A percentile compares a stretch with the other conserved stretches of the same genome.
Conservation (phyloP, 2,329 filamentous ascomycete species). For the Fusarium sp. region DNA sequence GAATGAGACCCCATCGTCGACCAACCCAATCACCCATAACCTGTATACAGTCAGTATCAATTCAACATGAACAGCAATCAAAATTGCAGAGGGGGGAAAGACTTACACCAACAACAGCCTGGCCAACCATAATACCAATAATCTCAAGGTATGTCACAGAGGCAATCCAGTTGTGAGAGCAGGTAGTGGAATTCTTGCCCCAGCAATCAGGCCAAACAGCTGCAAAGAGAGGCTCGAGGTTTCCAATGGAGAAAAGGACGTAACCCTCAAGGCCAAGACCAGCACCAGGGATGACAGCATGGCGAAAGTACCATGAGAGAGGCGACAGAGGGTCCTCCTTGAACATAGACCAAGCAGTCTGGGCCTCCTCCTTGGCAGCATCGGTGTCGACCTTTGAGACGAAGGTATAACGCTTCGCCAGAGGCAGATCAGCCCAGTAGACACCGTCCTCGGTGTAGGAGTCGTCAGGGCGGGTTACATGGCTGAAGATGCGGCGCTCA, state of each 20-base stretch:
- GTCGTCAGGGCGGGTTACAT: constrained; percentile 88
- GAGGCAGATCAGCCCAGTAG: constrained; percentile 92
- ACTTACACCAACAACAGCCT: constrained; percentile 84
- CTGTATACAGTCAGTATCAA: constrained; percentile 45
- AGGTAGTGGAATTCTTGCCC: constrained; percentile 69
- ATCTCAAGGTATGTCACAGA: constrained; percentile 93
- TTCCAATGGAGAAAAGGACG: constrained; percentile 96
- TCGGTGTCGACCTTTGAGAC: constrained; percentile 77
- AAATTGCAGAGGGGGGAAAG: neutral
- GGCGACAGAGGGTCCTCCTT: constrained; percentile 89
- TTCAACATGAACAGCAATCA: neutral
- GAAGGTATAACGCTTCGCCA: constrained; percentile 77
- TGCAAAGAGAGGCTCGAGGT: constrained; percentile 84
- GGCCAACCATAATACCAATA: constrained; percentile 92
- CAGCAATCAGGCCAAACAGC: constrained; percentile 84
- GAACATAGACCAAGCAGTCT: constrained; percentile 78
- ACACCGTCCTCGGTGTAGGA: constrained; percentile 83
- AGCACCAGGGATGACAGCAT: constrained; percentile 91
- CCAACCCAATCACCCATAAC: constrained; percentile 79
- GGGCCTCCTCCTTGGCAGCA: constrained; percentile 76
- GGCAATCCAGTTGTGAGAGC: constrained; percentile 82
- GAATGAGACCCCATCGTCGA: constrained; percentile 93
- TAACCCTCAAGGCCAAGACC: constrained; percentile 95
- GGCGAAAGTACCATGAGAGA: constrained; percentile 86
- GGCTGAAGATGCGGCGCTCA: constrained; percentile 75